Base-by-base conservation (phyloP, 192 early-diverging fungal species). In the Diversispora epigaea region DNA sequence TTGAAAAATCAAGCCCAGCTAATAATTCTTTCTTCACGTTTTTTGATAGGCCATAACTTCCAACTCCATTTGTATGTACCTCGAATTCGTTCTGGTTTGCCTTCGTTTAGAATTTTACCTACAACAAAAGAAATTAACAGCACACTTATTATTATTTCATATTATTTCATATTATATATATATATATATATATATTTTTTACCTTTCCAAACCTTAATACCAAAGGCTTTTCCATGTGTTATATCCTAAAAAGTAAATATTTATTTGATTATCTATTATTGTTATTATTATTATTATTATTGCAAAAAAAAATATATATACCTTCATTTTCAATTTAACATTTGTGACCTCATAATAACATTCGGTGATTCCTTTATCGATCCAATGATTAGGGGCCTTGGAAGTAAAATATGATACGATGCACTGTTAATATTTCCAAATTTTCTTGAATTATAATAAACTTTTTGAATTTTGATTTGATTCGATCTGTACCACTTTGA, bases 121-220 rank as follows among this genome's bases (percentile, higher is more conserved):
- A 25, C 47, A 7, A 52, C 15, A 63, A 25, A 63, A 0, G 32
- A n/a, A n/a, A n/a, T n/a, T n/a, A n/a, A n/a, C n/a, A n/a, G n/a
- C n/a, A n/a, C 61, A 7, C 0, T 25, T 5, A 63, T 41, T 41
- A 63, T n/a, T 63, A 4, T 19, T 49, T 49, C 7, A 6, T 4
- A 46, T 39, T 32, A 1, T 19, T 3, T 68, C 17, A 15, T 15
- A n/a, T 52, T 17, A 19, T 68, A 3, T 46, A 54, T 39, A 43
- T 47, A 15, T 11, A 17, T 11, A 49, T 47, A 39, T 52, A n/a
- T 11, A 7, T 10, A 9, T 52, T 55, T 54, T 39, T 55, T 43
- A 71, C 69, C 69, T 43, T 71, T 56, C 49, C 52, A 71, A 56
- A 46, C 39, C 17, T 71, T 54, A 56, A 71, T 41, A 43, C 69